These are phyloP conservation scores for Bromus sterilis DNA, from an alignment of 176 grass and related monocot genomes.

Conservation along the genomic window DNA sequence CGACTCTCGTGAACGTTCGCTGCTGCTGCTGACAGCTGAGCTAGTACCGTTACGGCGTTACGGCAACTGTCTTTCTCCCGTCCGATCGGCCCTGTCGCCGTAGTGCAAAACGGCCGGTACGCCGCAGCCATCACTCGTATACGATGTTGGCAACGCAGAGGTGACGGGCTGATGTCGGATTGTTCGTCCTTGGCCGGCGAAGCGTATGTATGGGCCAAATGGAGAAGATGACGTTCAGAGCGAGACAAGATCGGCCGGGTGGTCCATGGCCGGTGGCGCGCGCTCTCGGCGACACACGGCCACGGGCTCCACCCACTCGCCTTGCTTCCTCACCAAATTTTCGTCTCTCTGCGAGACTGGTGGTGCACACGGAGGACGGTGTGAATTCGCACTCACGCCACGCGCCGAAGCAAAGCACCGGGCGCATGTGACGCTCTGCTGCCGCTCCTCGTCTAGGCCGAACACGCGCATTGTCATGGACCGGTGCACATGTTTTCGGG, in stretches of 20 bases:
- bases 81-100: neutral
- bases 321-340: neutral
- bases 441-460: too few species aligned
- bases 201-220: neutral
- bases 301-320: too few species aligned
- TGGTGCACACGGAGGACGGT: too few species aligned
- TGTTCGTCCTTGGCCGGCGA: neutral
- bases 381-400: too few species aligned
- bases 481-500: too few species aligned
- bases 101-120: neutral
- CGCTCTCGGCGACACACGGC: too few species aligned
- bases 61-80: too few species aligned
- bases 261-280: neutral
- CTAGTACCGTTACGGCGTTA: neutral
- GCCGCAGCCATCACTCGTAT: neutral
- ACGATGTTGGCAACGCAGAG: neutral
- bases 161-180: neutral
- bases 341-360: neutral
- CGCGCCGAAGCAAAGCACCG: too few species aligned
- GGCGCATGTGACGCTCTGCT: too few species aligned
- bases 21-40: neutral
- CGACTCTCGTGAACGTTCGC: too few species aligned
- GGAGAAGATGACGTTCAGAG: neutral
- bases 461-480: too few species aligned
- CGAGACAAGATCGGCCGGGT: neutral